Evolutionary conservation across 129 eudicot genomes (phyloP), one percentile per base, ranked within the genome.

Genomic region (Logfia minima): DNA sequence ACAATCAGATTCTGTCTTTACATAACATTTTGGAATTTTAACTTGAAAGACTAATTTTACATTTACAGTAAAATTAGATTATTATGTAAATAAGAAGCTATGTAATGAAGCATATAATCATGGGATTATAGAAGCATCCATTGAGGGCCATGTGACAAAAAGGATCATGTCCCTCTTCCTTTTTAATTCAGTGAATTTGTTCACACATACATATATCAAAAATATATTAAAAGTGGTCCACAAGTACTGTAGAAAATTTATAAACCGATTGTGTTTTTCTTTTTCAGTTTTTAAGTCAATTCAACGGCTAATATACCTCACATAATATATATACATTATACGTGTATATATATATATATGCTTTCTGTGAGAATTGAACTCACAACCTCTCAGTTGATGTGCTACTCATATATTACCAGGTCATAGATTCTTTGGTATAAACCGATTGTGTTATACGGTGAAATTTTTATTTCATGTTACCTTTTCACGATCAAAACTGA

Each of bases 61-160:
- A 67, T 67, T 59, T 75, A 75, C 80, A 81, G 76, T 75, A 48
- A 26, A 35, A 55, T 43, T n/a, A 35, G 18, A 64, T 9, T 56
- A 73, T 76, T 76, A 76, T 66, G 66, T 51, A 31, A 76, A 32
- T 66, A 55, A 14, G 55, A 75, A 66, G 86, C 67, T 48, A 77
- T 69, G 71, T 55, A 76, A 86, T 59, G 61, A 79, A 45, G 41
- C 66, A 43, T 62, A 65, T 26, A 80, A 83, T 41, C 73, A 68
- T 41, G 52, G 71, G 76, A 69, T 84, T 76, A 75, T 62, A 83
- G 85, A 81, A 82, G 73, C 87, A 84, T n/a, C 80, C 82, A 81
- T 78, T 79, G 83, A 84, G 76, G 74, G 78, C 90, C 96, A 88
- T 84, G 96, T 90, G 96, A 84, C 58, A 56, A 75, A 70, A 68